Evolutionary conservation across 306 rosid species (phyloP).

Genomic region (Vigna trinervia): DNA sequence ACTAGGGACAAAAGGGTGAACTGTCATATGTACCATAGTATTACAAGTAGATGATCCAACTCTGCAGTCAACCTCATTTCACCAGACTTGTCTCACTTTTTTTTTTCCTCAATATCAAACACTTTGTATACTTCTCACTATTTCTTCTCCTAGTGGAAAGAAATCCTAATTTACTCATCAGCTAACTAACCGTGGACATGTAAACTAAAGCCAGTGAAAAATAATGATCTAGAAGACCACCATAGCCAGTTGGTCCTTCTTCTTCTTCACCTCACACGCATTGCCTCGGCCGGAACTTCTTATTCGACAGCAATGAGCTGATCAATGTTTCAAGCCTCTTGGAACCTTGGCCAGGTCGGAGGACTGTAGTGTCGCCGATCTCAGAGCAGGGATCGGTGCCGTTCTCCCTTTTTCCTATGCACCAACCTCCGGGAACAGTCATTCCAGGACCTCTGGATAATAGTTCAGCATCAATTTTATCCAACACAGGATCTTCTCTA

Average conservation of each 20-base stretch:
- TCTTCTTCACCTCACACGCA: constrained; percentile 57
- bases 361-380: constrained; percentile 60
- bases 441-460: constrained; percentile 66
- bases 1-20: constrained; percentile 46
- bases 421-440: constrained; percentile 98
- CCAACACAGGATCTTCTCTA: constrained; percentile 79
- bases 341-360: constrained; percentile 81
- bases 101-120: constrained; percentile 41
- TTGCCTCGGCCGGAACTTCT: constrained; percentile 82
- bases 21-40: constrained; percentile 52
- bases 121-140: constrained; percentile 48
- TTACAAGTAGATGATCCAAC: constrained; percentile 44
- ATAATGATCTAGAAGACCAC: constrained; percentile 40
- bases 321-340: constrained; percentile 79
- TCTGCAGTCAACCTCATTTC: constrained; percentile 39
- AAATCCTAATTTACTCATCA: constrained; percentile 44
- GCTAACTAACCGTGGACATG: constrained; percentile 51
- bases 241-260: background rate
- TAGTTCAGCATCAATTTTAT: constrained; percentile 74
- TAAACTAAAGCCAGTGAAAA: constrained; percentile 48
- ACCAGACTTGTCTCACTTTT: constrained; percentile 50
- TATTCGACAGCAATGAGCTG: constrained; percentile 69
- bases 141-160: constrained; percentile 46
- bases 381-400: constrained; percentile 87
- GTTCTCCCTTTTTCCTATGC: constrained; percentile 79